A percentile compares a stretch with the other conserved stretches of the same genome.
These are phyloP conservation scores for Neopestalotiopsis rosae DNA, from an alignment of 2,329 filamentous ascomycete genomes.

Conservation along the genomic window DNA sequence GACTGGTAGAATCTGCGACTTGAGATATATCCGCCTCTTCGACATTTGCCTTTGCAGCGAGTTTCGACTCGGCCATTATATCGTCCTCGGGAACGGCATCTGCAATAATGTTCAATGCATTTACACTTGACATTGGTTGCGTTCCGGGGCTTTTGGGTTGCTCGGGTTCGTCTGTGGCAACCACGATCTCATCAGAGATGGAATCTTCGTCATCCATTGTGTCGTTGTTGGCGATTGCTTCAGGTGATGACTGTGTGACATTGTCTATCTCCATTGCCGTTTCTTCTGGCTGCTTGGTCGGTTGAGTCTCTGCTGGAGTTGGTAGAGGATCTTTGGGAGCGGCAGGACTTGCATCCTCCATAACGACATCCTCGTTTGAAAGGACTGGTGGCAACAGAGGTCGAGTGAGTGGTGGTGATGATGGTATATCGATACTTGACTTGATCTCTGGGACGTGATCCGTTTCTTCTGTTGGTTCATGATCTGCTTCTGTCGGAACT, in stretches of 20 bases:
- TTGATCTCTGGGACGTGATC: background rate
- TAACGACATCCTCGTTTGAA: conserved; percentile 18
- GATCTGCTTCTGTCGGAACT: background rate
- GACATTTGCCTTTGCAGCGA: background rate
- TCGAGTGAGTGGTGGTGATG: conserved; percentile 32
- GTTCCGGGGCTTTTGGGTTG: background rate
- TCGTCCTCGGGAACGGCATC: background rate
- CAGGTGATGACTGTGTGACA: background rate
- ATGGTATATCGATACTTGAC: conserved; percentile 11
- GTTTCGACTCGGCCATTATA: background rate
- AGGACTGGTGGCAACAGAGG: conserved; percentile 25
- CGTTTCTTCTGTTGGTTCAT: background rate
- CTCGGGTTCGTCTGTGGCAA: background rate
- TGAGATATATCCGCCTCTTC: background rate
- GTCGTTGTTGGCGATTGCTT: background rate
- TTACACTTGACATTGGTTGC: background rate
- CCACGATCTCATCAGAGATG: background rate
- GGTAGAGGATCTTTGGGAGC: conserved; percentile 13
- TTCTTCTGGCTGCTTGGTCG: background rate
- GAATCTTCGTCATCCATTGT: background rate
- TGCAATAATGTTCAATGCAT: background rate
- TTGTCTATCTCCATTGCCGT: background rate
- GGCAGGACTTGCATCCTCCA: conserved; percentile 18
- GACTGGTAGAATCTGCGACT: background rate
- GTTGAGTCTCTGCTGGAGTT: conserved; percentile 16